Base-by-base conservation (phyloP, 345 rosid species). In the Ceriops tagal region DNA sequence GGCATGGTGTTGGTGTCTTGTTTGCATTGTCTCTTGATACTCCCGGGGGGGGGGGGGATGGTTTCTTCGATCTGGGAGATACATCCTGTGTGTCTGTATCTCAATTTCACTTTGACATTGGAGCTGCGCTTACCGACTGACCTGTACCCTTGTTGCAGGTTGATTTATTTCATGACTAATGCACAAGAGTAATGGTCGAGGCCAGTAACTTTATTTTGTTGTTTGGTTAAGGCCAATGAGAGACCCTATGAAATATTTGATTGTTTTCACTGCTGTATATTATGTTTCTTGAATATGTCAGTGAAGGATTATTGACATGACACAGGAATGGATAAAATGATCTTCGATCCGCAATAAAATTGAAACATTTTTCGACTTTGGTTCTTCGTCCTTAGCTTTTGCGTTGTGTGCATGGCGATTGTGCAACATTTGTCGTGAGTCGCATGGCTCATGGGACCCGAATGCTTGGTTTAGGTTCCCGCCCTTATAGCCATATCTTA, bases 81-180 rank as follows among this genome's bases (percentile, higher is more conserved):
- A 13, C 47, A 43, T 43, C 47, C 47, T 10, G 47, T 13, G 1
- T 2, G 4, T 43, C 3, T 39, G 32, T 37, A 2, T 39, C 49
- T 2, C 49, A 11, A 9, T 21, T 15, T 59, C n/a, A 8, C 11
- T 22, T 13, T 21, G 34, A 16, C 21, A n/a, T 55, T 46, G 56
- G 31, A 65, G 58, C 34, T 18, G 8, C 18, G 20, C 8, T 62
- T 30, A 6, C 59, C 49, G 10, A 63, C 19, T 58, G 55, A 59
- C 51, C 13, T 64, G 9, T 58, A 35, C 34, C 49, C 30, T 20
- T 53, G 39, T 8, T 64, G 77, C 79, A 80, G 79, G 62, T 68
- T 60, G 71, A 35, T 53, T 34, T 67, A 65, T 55, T 68, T 72
- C 46, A 61, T 43, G 71, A 27, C 62, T 64, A 65, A 62, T 43